Percentiles rank a stretch among this genome's conserved stretches.
Conservation (phyloP, 2,329 filamentous ascomycete species). For the Lasiodiplodia gonubiensis region DNA sequence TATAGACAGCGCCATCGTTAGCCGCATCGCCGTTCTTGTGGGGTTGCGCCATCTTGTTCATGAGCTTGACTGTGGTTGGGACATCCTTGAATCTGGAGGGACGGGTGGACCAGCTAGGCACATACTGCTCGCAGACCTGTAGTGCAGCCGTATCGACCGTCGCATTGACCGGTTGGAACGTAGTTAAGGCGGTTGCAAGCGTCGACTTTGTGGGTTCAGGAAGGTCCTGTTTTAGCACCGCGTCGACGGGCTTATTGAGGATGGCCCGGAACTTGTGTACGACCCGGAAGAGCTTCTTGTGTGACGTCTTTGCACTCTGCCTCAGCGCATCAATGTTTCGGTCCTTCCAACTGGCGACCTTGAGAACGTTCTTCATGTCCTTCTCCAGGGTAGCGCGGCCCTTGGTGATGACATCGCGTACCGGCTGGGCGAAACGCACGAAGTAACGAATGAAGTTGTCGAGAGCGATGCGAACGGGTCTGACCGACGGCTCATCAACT, state of each 20-base stretch:
- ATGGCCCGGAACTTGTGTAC: slow-evolving; percentile 87
- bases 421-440: slow-evolving; percentile 69
- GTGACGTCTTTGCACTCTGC: slow-evolving; percentile 88
- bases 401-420: slow-evolving; percentile 68
- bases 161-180: slow-evolving; percentile 21
- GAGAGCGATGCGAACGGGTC: slow-evolving; percentile 67
- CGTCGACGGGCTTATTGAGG: slow-evolving; percentile 75
- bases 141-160: slow-evolving; percentile 32
- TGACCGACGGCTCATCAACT: slow-evolving; percentile 57
- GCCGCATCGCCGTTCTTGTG: slow-evolving; percentile 55
- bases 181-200: background rate
- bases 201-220: slow-evolving; percentile 1
- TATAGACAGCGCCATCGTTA: slow-evolving; percentile 59
- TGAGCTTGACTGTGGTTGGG: slow-evolving; percentile 72
- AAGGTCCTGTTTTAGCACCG: slow-evolving; percentile 50
- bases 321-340: slow-evolving; percentile 89
- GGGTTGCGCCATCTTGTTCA: slow-evolving; percentile 67
- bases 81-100: slow-evolving; percentile 74
- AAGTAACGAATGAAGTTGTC: slow-evolving; percentile 80
- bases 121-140: slow-evolving; percentile 34
- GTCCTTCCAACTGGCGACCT: slow-evolving; percentile 96
- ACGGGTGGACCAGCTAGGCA: slow-evolving; percentile 47
- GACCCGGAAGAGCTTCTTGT: slow-evolving; percentile 88
- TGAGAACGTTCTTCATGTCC: slow-evolving; percentile 88
- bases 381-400: slow-evolving; percentile 83